Conservation (phyloP, 306 rosid species). For the Malus fusca region DNA sequence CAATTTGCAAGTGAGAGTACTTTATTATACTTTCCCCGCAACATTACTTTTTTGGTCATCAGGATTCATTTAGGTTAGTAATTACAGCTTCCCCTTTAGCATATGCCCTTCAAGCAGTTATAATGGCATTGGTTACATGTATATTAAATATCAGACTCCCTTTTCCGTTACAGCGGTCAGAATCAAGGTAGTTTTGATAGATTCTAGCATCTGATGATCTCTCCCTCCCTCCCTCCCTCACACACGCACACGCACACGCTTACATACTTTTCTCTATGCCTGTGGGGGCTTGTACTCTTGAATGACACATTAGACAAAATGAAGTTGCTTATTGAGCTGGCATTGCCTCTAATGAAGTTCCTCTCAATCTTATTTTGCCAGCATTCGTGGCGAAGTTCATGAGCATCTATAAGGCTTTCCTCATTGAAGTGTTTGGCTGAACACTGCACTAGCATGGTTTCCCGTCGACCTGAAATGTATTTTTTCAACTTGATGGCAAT, state of each 20-base stretch:
- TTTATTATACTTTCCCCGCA: too few species aligned
- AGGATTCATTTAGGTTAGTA: background rate
- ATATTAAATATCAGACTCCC: background rate
- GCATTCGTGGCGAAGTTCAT: constrained; percentile 95
- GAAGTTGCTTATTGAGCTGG: background rate
- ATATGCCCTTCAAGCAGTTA: background rate
- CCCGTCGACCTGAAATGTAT: background rate
- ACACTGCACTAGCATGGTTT: background rate
- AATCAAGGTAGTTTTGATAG: background rate
- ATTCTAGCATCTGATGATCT: background rate
- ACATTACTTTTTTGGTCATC: too few species aligned
- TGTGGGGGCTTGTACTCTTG: background rate
- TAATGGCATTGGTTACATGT: background rate
- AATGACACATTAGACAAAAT: background rate
- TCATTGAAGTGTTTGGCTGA: constrained; percentile 79
- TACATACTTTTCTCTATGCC: background rate
- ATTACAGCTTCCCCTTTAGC: background rate
- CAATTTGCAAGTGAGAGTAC: too few species aligned
- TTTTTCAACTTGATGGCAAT: background rate
- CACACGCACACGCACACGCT: too few species aligned
- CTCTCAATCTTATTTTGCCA: constrained; percentile 24
- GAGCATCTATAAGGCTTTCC: constrained; percentile 83
- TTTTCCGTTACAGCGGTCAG: background rate
- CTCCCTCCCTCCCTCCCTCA: too few species aligned
- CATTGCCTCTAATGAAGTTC: background rate